A percentile compares a stretch with the other conserved stretches of the same genome.
Conservation (phyloP, 306 rosid genomes). For the Prunus dulcis region DNA sequence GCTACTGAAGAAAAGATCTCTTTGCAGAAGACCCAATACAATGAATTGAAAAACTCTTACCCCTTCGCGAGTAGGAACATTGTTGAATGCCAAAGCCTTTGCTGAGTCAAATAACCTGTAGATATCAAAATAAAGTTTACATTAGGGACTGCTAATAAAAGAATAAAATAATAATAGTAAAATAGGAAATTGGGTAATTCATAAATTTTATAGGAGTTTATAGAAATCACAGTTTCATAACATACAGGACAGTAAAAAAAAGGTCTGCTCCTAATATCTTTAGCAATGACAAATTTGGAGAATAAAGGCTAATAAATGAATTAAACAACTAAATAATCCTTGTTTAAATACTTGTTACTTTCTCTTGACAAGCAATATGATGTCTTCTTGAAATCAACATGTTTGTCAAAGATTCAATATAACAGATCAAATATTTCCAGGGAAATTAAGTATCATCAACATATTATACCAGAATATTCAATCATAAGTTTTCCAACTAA, state of each 20-base stretch:
- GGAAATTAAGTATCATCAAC: background rate
- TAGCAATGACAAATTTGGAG: no score
- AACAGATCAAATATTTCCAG: background rate
- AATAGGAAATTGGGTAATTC: background rate
- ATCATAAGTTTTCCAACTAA: background rate
- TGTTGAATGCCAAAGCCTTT: slow-evolving; percentile 79
- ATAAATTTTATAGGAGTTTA: no score
- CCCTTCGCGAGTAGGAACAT: slow-evolving; percentile 68
- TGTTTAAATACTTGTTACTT: no score
- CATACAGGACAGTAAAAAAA: no score
- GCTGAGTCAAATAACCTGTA: slow-evolving; percentile 79
- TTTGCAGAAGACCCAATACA: slow-evolving; percentile 13
- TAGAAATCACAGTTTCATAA: no score
- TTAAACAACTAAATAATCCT: no score
- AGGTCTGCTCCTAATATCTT: no score
- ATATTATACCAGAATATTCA: background rate
- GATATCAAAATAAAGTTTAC: slow-evolving; percentile 4
- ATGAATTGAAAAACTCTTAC: slow-evolving; percentile 33
- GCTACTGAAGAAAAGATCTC: background rate
- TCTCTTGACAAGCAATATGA: no score
- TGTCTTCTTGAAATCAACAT: no score
- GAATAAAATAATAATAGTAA: background rate
- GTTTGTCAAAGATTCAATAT: background rate
- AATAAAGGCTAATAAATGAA: no score
- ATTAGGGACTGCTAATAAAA: background rate